phyloP scores from a whole-genome alignment of 2,329 filamentous ascomycete species.

The Orbilia brochopaga region DNA sequence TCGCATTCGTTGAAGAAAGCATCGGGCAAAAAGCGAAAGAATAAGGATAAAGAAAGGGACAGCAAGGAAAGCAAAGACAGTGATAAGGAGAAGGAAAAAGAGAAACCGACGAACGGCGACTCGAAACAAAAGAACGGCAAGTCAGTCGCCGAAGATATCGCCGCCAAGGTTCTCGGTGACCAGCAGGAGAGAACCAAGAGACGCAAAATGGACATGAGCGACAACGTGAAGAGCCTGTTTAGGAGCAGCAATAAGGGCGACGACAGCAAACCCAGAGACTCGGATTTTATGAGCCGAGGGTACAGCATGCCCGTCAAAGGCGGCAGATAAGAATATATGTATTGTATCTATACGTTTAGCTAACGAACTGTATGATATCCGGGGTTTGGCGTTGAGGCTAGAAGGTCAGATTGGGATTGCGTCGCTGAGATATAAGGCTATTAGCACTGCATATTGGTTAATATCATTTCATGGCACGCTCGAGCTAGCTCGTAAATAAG shows the following conservation, averaged over 20 bases:
- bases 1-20: constrained; percentile 89
- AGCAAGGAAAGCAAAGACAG: constrained; percentile 56
- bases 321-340: constrained; percentile 52
- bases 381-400: not conserved
- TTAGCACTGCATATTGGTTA: no score
- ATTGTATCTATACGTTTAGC: not conserved
- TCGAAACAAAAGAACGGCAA: constrained; percentile 42
- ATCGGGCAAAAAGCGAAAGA: constrained; percentile 72
- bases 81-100: constrained; percentile 51
- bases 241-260: constrained; percentile 58
- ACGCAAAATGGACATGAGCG: constrained; percentile 70
- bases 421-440: no score
- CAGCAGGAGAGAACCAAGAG: constrained; percentile 82
- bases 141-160: constrained; percentile 64
- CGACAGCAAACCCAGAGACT: constrained; percentile 58
- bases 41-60: constrained; percentile 57
- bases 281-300: constrained; percentile 67
- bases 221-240: constrained; percentile 65
- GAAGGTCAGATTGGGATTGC: no score
- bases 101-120: constrained; percentile 54
- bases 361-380: constrained; percentile 18
- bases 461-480: no score
- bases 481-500: no score
- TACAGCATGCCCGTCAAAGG: constrained; percentile 63
- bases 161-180: constrained; percentile 83